Conservation (phyloP, 805 yeast genomes). For the Suhomyces kilbournensis region DNA sequence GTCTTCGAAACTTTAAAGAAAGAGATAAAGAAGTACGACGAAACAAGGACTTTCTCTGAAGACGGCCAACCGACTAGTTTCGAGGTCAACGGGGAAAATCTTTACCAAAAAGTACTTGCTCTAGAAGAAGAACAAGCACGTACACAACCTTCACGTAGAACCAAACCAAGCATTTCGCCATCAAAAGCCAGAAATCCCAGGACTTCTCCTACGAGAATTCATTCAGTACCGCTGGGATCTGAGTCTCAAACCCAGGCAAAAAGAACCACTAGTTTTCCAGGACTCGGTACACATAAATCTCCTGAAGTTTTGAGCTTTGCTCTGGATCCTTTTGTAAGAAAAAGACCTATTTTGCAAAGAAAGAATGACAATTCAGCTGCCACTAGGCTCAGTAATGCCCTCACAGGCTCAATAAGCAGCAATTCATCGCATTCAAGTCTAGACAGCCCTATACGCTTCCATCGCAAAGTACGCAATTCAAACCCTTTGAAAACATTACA, state of each 20-base stretch:
- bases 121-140: conserved; percentile 24
- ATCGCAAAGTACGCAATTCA: not conserved
- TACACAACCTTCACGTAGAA: not conserved
- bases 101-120: conserved; percentile 34
- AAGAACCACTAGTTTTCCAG: not conserved
- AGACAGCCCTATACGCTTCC: conserved; percentile 3
- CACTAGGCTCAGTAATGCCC: conserved; percentile 7
- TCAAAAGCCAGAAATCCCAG: not conserved
- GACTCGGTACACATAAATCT: not conserved
- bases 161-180: not conserved
- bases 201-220: not conserved
- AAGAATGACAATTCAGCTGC: conserved; percentile 3
- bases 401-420: conserved; percentile 1
- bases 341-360: not conserved
- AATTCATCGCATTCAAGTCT: conserved; percentile 1
- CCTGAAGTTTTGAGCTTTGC: not conserved
- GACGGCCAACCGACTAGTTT: conserved; percentile 10
- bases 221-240: not conserved
- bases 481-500: not conserved
- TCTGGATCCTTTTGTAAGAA: not conserved
- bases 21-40: conserved; percentile 50
- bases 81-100: conserved; percentile 47
- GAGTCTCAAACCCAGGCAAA: not conserved
- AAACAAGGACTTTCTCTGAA: conserved; percentile 12
- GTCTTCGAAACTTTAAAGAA: conserved; percentile 50